These are phyloP conservation scores for Phytophthora colocasiae DNA, from an alignment of 352 stramenopile species.

Conservation along the genomic window DNA sequence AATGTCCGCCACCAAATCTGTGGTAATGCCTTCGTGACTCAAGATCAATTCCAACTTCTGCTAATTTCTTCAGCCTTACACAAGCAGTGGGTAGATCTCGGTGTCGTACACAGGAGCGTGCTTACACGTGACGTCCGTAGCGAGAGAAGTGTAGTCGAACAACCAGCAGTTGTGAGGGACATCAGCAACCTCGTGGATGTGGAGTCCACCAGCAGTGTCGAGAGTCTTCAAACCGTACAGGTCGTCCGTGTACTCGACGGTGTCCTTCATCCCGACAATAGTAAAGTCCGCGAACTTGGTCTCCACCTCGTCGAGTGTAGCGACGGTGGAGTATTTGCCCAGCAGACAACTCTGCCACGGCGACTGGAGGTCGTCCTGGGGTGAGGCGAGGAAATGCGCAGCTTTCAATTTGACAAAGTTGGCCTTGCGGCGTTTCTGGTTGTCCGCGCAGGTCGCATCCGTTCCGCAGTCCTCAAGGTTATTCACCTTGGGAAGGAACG, in stretches of 20 bases:
- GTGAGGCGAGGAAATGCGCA: slow-evolving; percentile 65
- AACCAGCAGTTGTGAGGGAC: slow-evolving; percentile 53
- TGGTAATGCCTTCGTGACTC: no score
- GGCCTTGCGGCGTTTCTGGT: slow-evolving; percentile 45
- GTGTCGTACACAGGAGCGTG: slow-evolving; percentile 38
- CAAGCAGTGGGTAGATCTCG: slow-evolving; percentile 42
- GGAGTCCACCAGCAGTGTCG: slow-evolving; percentile 31
- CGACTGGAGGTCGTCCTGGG: slow-evolving; percentile 45
- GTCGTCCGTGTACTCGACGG: slow-evolving; percentile 42
- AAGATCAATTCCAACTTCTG: no score
- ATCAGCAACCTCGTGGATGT: slow-evolving; percentile 34
- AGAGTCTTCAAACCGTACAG: slow-evolving; percentile 51
- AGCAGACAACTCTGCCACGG: slow-evolving; percentile 58
- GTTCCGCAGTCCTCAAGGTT: slow-evolving; percentile 36
- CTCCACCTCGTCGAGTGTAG: slow-evolving; percentile 32
- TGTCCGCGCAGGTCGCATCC: slow-evolving; percentile 19
- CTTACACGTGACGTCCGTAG: slow-evolving; percentile 33
- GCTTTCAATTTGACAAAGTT: slow-evolving; percentile 53
- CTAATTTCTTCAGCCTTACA: no score
- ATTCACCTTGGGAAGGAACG: slow-evolving; percentile 54
- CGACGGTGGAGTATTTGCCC: slow-evolving; percentile 53
- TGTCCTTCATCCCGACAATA: slow-evolving; percentile 44
- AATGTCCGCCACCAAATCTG: no score
- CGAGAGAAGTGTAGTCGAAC: slow-evolving; percentile 45
- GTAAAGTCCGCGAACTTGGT: slow-evolving; percentile 40